A percentile compares a stretch with the other conserved stretches of the same genome.
Conservation (phyloP, 345 rosid genomes). For the Populus davidiana region DNA sequence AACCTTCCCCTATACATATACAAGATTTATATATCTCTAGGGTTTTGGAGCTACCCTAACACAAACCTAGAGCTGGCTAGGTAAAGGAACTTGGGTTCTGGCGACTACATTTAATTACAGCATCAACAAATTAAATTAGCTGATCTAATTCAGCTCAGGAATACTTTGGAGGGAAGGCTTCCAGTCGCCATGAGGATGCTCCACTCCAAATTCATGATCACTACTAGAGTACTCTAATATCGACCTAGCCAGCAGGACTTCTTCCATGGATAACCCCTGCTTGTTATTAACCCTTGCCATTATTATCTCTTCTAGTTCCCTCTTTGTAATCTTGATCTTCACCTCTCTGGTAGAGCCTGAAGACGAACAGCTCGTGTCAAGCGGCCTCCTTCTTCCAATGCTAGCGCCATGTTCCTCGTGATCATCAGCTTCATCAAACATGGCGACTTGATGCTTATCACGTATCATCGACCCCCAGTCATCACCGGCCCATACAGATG, state of each 20-base stretch:
- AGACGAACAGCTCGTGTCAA: constrained; percentile 10
- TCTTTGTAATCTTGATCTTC: constrained; percentile 70
- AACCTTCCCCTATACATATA: neutral
- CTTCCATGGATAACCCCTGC: constrained; percentile 42
- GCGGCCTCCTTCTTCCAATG: constrained; percentile 21
- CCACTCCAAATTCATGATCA: neutral
- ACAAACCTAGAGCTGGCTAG: no score
- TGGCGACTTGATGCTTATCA: neutral
- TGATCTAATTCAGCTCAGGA: constrained; percentile 52
- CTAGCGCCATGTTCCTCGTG: neutral
- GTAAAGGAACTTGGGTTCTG: neutral
- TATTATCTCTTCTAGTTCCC: constrained; percentile 56
- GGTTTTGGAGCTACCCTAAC: neutral
- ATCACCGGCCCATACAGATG: constrained; percentile 35
- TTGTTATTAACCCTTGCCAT: constrained; percentile 35
- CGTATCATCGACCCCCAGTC: constrained; percentile 31
- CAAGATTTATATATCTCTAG: neutral
- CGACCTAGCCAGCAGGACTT: constrained; percentile 32
- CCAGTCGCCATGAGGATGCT: constrained; percentile 43
- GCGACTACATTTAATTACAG: neutral
- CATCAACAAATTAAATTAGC: neutral
- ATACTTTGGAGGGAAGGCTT: constrained; percentile 65
- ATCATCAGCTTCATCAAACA: neutral
- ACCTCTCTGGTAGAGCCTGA: constrained; percentile 34
- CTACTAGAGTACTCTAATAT: neutral